Base-by-base conservation (phyloP, 2,329 filamentous ascomycete species). In the Pseudogymnoascus sp. region DNA sequence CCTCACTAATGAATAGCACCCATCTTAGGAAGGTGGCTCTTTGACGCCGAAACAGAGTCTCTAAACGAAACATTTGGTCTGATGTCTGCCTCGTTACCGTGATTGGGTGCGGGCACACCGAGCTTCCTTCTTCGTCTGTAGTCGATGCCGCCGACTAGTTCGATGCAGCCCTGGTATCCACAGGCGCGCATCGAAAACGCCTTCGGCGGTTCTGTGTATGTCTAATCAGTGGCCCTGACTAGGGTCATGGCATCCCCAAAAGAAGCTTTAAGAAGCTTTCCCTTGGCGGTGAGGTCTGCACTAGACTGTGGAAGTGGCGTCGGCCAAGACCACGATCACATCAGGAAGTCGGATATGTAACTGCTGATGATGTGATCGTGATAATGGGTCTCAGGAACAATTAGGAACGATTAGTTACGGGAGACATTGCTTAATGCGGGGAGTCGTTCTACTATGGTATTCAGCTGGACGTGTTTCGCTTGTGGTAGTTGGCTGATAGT, bases 101-200 rank as follows among this genome's bases (percentile, higher is more conserved):
- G 25, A 13, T 7, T 29, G 7, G 8, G 13, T n/a, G 44, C 44
- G 27, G 44, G 44, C 15, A 51, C 44, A 51, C 27, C 44, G 44
- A 51, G 44, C 44, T 51, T 51, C 44, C 44, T 51, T 31, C 44
- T 51, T 51, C 44, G 13, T 51, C 44, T 13, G 44, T 51, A 51
- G 44, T 51, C 31, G 44, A 15, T 27, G 27, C 27, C 44, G 27
- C 13, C 27, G 13, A 31, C 10, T 31, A 31, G 27, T 51, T 5
- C 12, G 25, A 31, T 51, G 44, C 44, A 51, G 13, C 44, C 13
- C 10, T 10, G 25, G 8, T 51, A 31, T 51, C 44, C n/a, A 31
- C 44, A 51, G 10, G 44, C n/a, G 44, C 44, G 25, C 44, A 51
- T 51, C 44, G 2, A 15, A 8, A 15, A 51, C 4, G 10, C 8